A percentile compares a stretch with the other conserved stretches of the same genome.
Evolutionary conservation across 768 basidiomycete genomes (phyloP).

Genomic region (Kwoniella pini): DNA sequence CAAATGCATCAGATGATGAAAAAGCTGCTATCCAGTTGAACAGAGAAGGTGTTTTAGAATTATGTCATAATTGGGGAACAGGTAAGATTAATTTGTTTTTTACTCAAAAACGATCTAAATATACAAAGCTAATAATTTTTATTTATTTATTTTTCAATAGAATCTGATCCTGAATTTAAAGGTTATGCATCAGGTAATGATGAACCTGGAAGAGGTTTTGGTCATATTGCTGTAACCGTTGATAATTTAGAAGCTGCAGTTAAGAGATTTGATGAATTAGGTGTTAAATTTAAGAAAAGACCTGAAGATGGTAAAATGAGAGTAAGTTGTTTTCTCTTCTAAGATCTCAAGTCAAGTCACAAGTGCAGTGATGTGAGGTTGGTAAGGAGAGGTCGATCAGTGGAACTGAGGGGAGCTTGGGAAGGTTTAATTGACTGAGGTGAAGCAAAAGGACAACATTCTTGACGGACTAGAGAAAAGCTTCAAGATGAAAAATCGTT

Average conservation of each 20-base stretch:
- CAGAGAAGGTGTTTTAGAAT: slow-evolving; percentile 66
- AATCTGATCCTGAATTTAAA: slow-evolving; percentile 71
- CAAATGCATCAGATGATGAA: slow-evolving; percentile 61
- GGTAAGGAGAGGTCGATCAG: too few species aligned
- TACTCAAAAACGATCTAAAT: not conserved
- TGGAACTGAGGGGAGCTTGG: too few species aligned
- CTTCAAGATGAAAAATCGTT: too few species aligned
- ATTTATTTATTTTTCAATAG: slow-evolving; percentile 46
- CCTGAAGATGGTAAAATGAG: slow-evolving; percentile 80
- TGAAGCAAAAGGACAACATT: too few species aligned
- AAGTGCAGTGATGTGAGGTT: too few species aligned
- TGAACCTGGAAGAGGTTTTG: slow-evolving; percentile 75
- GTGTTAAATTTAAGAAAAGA: slow-evolving; percentile 82
- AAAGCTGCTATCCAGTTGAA: slow-evolving; percentile 57
- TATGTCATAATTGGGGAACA: slow-evolving; percentile 48
- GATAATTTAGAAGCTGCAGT: slow-evolving; percentile 81
- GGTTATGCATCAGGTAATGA: slow-evolving; percentile 85
- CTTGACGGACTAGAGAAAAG: too few species aligned
- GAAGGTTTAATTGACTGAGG: too few species aligned
- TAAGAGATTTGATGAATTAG: slow-evolving; percentile 73
- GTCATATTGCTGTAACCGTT: slow-evolving; percentile 85
- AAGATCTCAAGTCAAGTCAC: too few species aligned
- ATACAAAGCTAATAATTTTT: not conserved
- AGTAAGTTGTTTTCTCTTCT: slow-evolving; percentile 25
- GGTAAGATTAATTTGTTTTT: slow-evolving; percentile 20